Conservation (phyloP, 2,329 filamentous ascomycete genomes). For the Fusarium liriodendri region DNA sequence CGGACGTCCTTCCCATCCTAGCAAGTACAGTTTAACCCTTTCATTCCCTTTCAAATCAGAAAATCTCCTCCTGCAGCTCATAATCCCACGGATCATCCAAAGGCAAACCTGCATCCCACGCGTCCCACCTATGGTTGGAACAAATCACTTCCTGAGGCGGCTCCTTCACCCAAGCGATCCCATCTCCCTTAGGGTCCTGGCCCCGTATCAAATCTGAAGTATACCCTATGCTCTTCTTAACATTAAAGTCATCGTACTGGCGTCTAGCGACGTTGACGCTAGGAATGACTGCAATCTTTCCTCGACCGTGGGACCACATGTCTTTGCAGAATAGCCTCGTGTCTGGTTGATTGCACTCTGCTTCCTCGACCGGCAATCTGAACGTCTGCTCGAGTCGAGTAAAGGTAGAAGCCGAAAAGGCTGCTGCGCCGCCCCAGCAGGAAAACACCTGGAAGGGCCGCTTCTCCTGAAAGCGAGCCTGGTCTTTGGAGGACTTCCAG, state of each 20-base stretch:
- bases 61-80: background rate
- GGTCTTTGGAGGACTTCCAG: conserved; percentile 57
- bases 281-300: conserved; percentile 66
- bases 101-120: conserved; percentile 43
- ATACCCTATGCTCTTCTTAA: conserved; percentile 63
- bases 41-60: background rate
- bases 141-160: conserved; percentile 56
- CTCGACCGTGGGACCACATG: conserved; percentile 60
- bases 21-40: background rate
- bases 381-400: conserved; percentile 48
- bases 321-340: conserved; percentile 67
- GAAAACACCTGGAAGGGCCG: conserved; percentile 68
- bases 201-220: conserved; percentile 48
- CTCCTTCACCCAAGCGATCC: conserved; percentile 55
- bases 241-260: conserved; percentile 56
- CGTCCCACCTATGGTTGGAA: conserved; percentile 50
- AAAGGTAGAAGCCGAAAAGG: conserved; percentile 45
- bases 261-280: conserved; percentile 62
- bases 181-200: conserved; percentile 44
- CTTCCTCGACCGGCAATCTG: conserved; percentile 43
- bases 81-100: background rate
- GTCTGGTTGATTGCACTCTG: conserved; percentile 65
- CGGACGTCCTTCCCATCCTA: too few species aligned
- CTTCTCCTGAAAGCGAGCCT: conserved; percentile 45
- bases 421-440: conserved; percentile 68